A percentile compares a stretch with the other conserved stretches of the same genome.
Conservation (phyloP, 2,329 filamentous ascomycete genomes). For the Aureobasidium zeae region DNA sequence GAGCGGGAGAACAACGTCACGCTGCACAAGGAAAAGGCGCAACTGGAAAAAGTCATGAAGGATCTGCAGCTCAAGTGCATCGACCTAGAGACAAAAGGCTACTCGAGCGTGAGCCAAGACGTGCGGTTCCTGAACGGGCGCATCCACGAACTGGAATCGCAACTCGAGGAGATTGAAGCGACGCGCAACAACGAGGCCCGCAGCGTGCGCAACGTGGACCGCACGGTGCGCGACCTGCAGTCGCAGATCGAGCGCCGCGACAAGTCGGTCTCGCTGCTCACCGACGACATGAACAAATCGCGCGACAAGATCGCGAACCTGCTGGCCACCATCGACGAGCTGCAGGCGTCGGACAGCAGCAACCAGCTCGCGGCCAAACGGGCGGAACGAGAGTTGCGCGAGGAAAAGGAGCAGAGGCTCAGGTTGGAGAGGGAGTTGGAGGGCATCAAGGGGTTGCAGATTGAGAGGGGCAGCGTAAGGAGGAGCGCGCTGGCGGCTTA, state of each 20-base stretch:
- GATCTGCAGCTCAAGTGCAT: constrained; percentile 84
- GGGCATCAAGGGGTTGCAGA: constrained; percentile 62
- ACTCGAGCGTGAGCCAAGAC: constrained; percentile 87
- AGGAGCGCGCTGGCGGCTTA: constrained; percentile 27
- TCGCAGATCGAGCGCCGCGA: constrained; percentile 87
- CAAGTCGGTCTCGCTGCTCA: constrained; percentile 68
- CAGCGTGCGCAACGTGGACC: constrained; percentile 84
- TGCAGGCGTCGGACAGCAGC: constrained; percentile 76
- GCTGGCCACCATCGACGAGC: constrained; percentile 82
- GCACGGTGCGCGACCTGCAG: constrained; percentile 86
- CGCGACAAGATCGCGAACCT: constrained; percentile 88
- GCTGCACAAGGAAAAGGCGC: constrained; percentile 82
- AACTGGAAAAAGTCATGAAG: constrained; percentile 79
- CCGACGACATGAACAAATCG: constrained; percentile 74
- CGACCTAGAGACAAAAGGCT: constrained; percentile 93
- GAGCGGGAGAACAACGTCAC: constrained; percentile 75
- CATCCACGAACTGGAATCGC: constrained; percentile 61
- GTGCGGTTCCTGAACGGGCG: constrained; percentile 90
- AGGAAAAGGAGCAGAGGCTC: constrained; percentile 74
- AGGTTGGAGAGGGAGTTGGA: constrained; percentile 84
- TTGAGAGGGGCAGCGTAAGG: constrained; percentile 45
- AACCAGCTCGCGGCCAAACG: constrained; percentile 74
- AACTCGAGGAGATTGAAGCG: constrained; percentile 84
- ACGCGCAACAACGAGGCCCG: constrained; percentile 71
- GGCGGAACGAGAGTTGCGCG: constrained; percentile 79